A percentile compares a stretch with the other conserved stretches of the same genome.
These are phyloP conservation scores for Apiotrichum siamense DNA, from an alignment of 1,284 basidiomycete species.

Conservation along the genomic window DNA sequence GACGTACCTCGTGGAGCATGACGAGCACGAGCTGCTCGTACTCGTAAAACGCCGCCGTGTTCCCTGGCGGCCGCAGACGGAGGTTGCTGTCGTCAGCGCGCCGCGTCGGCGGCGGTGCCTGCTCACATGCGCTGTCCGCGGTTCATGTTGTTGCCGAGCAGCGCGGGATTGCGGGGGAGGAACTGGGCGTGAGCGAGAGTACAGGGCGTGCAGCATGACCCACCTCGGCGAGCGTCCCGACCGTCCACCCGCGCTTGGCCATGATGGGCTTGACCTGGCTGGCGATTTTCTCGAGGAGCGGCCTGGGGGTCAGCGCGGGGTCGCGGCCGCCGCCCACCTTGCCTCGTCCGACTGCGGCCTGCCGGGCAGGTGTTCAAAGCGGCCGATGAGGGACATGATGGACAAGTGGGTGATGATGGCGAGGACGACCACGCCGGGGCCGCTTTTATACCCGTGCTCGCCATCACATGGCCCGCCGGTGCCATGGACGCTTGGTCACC, in stretches of 20 bases:
- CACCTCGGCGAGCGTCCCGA: constrained; percentile 70
- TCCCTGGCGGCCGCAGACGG: constrained; percentile 63
- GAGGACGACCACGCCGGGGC: too few relatives aligned
- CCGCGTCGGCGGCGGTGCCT: too few relatives aligned
- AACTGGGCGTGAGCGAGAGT: constrained; percentile 49
- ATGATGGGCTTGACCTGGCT: constrained; percentile 84
- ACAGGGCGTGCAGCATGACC: constrained; percentile 1
- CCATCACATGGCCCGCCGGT: too few relatives aligned
- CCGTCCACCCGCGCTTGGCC: constrained; percentile 68
- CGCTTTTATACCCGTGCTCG: too few relatives aligned
- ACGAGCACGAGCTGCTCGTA: constrained; percentile 66
- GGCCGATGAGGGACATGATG: constrained; percentile 32
- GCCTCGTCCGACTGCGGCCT: constrained; percentile 42
- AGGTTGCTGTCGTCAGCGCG: too few relatives aligned
- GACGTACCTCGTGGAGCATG: constrained; percentile 74
- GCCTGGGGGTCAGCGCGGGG: constrained; percentile 24
- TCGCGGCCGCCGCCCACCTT: constrained; percentile 20
- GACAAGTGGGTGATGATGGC: too few relatives aligned
- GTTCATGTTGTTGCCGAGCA: constrained; percentile 65
- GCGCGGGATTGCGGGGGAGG: constrained; percentile 65
- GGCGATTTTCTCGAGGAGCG: constrained; percentile 63
- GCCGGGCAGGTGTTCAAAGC: constrained; percentile 44
- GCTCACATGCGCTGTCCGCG: constrained; percentile 73
- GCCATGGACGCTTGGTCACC: too few relatives aligned
- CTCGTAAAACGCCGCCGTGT: constrained; percentile 66